Percentiles rank a stretch among this genome's conserved stretches.
Conservation (phyloP, 495 filamentous ascomycete species). For the Glonium stellatum region DNA sequence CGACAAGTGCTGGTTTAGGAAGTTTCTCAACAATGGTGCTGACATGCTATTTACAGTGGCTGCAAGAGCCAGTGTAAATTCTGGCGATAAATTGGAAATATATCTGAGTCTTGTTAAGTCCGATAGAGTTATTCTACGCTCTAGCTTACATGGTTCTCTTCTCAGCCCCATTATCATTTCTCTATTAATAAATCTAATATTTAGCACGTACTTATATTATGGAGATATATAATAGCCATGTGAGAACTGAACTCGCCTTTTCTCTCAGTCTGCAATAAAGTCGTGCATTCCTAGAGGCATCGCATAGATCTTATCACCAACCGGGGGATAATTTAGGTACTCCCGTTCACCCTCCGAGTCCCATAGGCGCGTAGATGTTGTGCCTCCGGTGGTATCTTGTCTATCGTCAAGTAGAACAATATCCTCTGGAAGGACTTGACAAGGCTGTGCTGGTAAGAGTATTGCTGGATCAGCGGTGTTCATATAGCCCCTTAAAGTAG, state of each 20-base stretch:
- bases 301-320: neutral
- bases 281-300: neutral
- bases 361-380: slow-evolving; percentile 1
- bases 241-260: no score
- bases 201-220: no score
- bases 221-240: no score
- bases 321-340: neutral
- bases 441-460: neutral
- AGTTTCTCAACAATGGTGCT: neutral
- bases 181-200: no score
- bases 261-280: slow-evolving; percentile 5
- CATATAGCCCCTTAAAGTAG: slow-evolving; percentile 1
- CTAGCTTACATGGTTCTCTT: slow-evolving; percentile 7
- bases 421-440: neutral
- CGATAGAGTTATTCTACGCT: neutral
- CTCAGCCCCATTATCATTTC: slow-evolving; percentile 5
- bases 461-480: neutral
- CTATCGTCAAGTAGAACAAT: slow-evolving; percentile 7
- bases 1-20: slow-evolving; percentile 5
- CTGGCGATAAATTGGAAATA: neutral
- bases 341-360: slow-evolving; percentile 1
- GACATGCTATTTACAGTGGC: neutral
- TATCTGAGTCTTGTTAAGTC: neutral
- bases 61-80: slow-evolving; percentile 1
- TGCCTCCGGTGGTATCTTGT: neutral